Evolutionary conservation across 2,329 filamentous ascomycete genomes (phyloP), one percentile per base, ranked within the genome.

Genomic region (Microdochium bolleyi): DNA sequence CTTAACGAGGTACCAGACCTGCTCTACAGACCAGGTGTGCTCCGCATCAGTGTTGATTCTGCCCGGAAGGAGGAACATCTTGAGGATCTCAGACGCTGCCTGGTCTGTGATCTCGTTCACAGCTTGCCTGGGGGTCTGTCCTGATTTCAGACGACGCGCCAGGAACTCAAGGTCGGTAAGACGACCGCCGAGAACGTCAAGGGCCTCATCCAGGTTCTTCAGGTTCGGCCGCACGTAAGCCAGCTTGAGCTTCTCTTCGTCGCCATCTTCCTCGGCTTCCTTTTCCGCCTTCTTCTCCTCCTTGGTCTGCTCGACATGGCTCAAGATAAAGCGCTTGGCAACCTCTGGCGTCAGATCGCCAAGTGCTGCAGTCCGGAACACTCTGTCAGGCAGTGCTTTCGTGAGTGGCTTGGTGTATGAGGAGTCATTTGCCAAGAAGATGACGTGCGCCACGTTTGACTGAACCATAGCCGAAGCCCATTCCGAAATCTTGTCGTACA

Each of bases 131-230:
- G 94, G 94, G 2, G 80, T 87, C 67, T 96, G 91, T 16, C 94
- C 92, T 1, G 87, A 84, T 70, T 90, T 89, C 61, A 99, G 87
- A 19, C 94, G 82, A 34, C 92, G 84, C n/a, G 92, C 88, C 46
- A 99, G 82, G 64, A 94, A 95, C 65, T 97, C 92, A 21, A 99
- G 84, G 64, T 99, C 94, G 0, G 91, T 96, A n/a, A 99, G 78
- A 3, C 94, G 88, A 2, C 94, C 94, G 22, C 94, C 94, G 1
- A 99, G 79, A 0, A 85, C 80, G 25, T 84, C 80, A 58, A 97
- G 95, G 60, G 88, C 92, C 25, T 78, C 78, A 62, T 96, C 91
- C 1, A 99, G 78, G 56, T 92, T 88, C 1, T 70, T 67, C 7
- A 94, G 73, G 56, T 91, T 66, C 57, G 10, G 64, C 62, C n/a